phyloP scores from a whole-genome alignment of 441 rosid genomes.

The Metrosideros polymorpha region DNA sequence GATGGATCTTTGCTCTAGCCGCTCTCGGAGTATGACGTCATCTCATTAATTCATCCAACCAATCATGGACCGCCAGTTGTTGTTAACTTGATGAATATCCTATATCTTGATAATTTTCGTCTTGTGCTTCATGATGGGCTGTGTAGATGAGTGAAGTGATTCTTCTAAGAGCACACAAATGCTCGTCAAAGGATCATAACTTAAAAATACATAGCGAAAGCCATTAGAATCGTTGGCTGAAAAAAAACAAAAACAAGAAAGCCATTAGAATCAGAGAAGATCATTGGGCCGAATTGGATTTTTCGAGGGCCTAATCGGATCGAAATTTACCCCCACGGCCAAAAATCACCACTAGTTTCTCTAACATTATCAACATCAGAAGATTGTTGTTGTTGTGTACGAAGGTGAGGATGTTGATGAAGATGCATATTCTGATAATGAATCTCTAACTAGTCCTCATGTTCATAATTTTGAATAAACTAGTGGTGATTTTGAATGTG shows the following conservation, averaged over 20 bases:
- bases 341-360: too few species aligned
- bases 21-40: background rate
- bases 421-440: too few species aligned
- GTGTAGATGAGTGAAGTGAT: background rate
- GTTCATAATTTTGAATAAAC: too few species aligned
- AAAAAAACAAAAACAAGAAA: too few species aligned
- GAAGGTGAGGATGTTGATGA: too few species aligned
- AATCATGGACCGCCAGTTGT: background rate
- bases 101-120: background rate
- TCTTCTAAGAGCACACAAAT: too few species aligned
- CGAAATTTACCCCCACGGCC: too few species aligned
- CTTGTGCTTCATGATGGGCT: background rate
- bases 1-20: background rate
- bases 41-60: background rate
- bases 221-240: background rate
- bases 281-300: background rate
- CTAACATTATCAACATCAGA: too few species aligned
- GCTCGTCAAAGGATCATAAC: too few species aligned
- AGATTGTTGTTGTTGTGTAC: too few species aligned
- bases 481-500: too few species aligned
- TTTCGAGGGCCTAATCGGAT: background rate
- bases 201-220: background rate
- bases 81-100: background rate
- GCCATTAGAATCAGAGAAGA: background rate
- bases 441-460: too few species aligned